Percentiles rank a stretch among this genome's conserved stretches.
Conservation (phyloP, 345 rosid genomes). For the Eucalyptus melliodora region DNA sequence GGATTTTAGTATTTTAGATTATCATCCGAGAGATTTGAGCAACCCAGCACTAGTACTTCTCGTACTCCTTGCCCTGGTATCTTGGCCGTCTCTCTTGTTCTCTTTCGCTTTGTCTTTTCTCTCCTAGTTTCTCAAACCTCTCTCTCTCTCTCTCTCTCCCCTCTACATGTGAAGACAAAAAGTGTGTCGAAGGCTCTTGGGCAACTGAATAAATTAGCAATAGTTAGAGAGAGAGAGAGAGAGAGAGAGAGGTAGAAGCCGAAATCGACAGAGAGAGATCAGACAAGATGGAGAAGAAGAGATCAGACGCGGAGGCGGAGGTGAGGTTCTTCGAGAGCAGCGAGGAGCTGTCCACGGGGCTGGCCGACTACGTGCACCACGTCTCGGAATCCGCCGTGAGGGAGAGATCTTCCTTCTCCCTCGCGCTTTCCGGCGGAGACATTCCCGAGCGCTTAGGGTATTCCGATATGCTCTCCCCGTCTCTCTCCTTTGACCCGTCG, state of each 20-base stretch:
- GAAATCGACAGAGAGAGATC: background rate
- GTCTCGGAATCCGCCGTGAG: conserved; percentile 8
- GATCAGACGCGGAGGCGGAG: background rate
- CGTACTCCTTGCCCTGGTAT: background rate
- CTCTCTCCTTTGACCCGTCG: background rate
- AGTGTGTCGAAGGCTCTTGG: background rate
- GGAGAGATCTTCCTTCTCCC: conserved; percentile 21
- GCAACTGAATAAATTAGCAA: background rate
- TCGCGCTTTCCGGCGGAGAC: conserved; percentile 28
- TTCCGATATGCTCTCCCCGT: background rate
- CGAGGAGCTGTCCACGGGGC: conserved; percentile 3
- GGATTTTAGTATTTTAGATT: background rate
- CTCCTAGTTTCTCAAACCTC: background rate
- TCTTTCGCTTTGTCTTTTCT: background rate
- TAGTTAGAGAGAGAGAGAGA: background rate
- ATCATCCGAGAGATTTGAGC: background rate
- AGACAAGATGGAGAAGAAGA: background rate
- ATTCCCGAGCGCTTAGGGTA: conserved; percentile 3
- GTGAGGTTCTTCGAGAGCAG: conserved; percentile 4
- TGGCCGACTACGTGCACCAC: conserved; percentile 7
- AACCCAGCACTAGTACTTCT: background rate
- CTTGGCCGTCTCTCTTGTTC: background rate
- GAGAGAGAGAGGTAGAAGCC: background rate
- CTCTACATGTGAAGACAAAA: background rate
- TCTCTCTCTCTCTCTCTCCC: background rate